Evolutionary conservation across 2,329 filamentous ascomycete genomes (phyloP), one percentile per base, ranked within the genome.

Genomic region (Monilinia aucupariae): DNA sequence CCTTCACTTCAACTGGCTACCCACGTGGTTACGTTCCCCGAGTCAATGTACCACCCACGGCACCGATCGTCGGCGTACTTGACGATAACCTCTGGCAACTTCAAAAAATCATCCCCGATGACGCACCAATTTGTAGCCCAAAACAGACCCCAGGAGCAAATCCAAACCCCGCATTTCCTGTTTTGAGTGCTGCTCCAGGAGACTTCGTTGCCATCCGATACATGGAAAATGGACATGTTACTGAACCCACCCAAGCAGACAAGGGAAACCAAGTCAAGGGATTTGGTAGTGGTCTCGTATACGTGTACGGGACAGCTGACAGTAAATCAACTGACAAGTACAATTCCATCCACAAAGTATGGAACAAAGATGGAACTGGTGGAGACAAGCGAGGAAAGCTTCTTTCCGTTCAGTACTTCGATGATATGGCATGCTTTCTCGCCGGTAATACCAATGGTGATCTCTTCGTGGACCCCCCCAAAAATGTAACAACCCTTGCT

Each of bases 351-450:
- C 85, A 96, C 67, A 79, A 87, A 59, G 74, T 79, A 41, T 97
- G 94, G 94, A 96, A 85, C 53, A 74, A 80, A 22, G 86, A 91
- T 63, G 92, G 92, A 65, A 88, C 83, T 7, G 92, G 92, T 25
- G 93, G 92, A 27, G 87, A 97, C 73, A 81, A 83, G 55, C 85
- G 88, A 48, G 94, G 94, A 39, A 79, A 80, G 49, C 85, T 97
- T 15, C 78, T 97, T 45, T 85, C 88, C 0, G 88, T 85, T 1
- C 86, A 91, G 69, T 86, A 89, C 78, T 99, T 86, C 74, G 94
- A 97, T 71, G 94, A 99, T 71, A 89, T 89, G 32, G 88, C 91
- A 71, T 99, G 94, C 79, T 92, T 92, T 74, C 70, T 73, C 17
- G 70, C 81, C 63, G 60, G 60, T 20, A 62, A 58, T n/a, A 50